Evolutionary conservation across 345 rosid species (phyloP).

Genomic region (Corymbia maculata): DNA sequence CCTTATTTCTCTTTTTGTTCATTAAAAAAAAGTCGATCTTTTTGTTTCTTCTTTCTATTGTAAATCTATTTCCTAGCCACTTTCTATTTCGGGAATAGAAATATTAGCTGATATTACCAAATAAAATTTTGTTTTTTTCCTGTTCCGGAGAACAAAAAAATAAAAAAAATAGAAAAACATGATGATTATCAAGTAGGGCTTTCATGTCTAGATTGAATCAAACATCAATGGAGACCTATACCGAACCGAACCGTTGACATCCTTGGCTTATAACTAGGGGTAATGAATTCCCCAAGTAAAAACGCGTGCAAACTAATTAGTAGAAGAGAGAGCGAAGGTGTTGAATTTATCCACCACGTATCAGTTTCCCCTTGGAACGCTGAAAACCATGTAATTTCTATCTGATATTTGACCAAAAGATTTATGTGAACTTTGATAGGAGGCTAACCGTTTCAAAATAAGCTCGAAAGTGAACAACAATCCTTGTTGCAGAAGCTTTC

Average conservation of each 20-base stretch:
- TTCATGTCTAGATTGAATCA: not conserved
- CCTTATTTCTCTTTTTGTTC: too few relatives aligned
- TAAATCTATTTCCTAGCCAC: too few relatives aligned
- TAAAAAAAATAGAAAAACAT: too few relatives aligned
- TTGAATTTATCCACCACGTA: not conserved
- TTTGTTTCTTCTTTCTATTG: too few relatives aligned
- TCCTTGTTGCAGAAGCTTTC: not conserved
- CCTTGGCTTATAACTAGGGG: not conserved
- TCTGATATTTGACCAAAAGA: too few relatives aligned
- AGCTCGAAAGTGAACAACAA: not conserved
- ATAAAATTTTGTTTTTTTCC: too few relatives aligned
- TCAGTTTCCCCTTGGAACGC: not conserved
- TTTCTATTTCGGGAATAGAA: too few relatives aligned
- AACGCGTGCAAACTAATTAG: not conserved
- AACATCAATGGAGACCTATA: not conserved
- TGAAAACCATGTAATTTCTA: too few relatives aligned
- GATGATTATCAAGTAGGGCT: too few relatives aligned
- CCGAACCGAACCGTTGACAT: accelerated
- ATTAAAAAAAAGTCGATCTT: too few relatives aligned
- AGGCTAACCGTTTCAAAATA: not conserved
- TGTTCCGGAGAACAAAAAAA: too few relatives aligned
- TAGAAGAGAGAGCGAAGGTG: not conserved
- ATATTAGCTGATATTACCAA: too few relatives aligned
- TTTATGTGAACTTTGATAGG: not conserved
- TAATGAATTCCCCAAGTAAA: not conserved